Percentiles rank a stretch among this genome's conserved stretches.
Evolutionary conservation across 331 rosid species (phyloP).

Genomic region (Malus hybrid): DNA sequence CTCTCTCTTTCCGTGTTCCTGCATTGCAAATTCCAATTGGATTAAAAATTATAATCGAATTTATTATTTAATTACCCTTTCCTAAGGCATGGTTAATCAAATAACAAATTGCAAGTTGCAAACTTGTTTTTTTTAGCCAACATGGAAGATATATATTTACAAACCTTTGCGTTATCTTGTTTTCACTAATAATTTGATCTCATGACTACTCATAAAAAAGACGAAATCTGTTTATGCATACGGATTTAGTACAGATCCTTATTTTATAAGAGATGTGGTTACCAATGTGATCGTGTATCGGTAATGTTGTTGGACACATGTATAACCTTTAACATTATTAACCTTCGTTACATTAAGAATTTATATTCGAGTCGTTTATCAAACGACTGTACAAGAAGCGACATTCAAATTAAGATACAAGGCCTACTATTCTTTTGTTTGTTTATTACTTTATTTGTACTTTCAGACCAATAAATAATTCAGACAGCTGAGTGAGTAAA

Average conservation of each 20-base stretch:
- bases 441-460: background rate
- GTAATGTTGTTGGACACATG: no score
- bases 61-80: background rate
- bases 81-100: background rate
- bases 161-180: background rate
- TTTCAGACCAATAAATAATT: background rate
- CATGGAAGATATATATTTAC: background rate
- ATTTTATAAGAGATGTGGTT: background rate
- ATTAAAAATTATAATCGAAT: background rate
- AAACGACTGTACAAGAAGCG: no score
- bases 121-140: background rate
- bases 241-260: rapidly evolving
- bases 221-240: no score
- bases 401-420: background rate
- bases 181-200: no score
- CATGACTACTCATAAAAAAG: no score
- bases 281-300: no score
- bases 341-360: background rate
- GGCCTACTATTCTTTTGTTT: background rate
- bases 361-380: no score
- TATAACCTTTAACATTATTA: no score
- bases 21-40: background rate
- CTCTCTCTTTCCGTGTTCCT: background rate
- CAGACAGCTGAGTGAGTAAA: background rate
- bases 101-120: background rate